Conservation (phyloP, 371 early-diverging fungal species). For the Mucor circinelloides region DNA sequence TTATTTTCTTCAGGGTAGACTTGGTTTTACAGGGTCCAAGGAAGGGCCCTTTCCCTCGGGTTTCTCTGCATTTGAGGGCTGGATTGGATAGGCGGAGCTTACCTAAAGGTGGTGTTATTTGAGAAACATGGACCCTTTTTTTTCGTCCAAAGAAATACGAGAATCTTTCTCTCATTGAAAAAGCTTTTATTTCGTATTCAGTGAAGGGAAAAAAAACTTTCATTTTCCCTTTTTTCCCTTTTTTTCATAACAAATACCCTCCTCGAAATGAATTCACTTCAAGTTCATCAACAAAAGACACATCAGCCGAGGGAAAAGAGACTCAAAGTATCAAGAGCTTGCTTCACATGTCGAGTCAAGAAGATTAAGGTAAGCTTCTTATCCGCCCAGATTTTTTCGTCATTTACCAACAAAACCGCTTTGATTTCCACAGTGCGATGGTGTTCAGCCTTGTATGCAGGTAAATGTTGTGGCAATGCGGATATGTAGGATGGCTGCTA, state of each 20-base stretch:
- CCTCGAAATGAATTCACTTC: conserved; percentile 9
- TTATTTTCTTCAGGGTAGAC: not conserved
- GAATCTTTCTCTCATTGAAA: no score
- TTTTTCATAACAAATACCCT: not conserved
- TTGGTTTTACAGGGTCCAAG: not conserved
- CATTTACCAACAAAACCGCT: not conserved
- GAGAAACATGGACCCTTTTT: conserved; percentile 29
- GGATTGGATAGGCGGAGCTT: conserved; percentile 13
- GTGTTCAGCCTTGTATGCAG: conserved; percentile 39
- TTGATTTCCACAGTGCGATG: conserved; percentile 39
- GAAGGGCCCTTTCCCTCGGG: not conserved
- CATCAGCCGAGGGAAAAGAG: conserved; percentile 37
- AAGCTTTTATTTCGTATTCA: not conserved
- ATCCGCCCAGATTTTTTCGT: not conserved
- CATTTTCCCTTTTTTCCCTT: not conserved
- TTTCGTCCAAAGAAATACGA: conserved; percentile 7
- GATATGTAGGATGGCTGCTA: not conserved
- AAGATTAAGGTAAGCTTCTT: conserved; percentile 48
- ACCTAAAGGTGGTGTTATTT: conserved; percentile 12
- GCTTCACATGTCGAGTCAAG: conserved; percentile 51
- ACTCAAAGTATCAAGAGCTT: conserved; percentile 48
- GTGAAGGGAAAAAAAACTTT: not conserved
- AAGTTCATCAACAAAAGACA: not conserved
- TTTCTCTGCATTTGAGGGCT: not conserved
- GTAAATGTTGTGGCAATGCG: conserved; percentile 17